phyloP scores from a whole-genome alignment of 1,139 yeast species.

The Blastobotrys proliferans region DNA sequence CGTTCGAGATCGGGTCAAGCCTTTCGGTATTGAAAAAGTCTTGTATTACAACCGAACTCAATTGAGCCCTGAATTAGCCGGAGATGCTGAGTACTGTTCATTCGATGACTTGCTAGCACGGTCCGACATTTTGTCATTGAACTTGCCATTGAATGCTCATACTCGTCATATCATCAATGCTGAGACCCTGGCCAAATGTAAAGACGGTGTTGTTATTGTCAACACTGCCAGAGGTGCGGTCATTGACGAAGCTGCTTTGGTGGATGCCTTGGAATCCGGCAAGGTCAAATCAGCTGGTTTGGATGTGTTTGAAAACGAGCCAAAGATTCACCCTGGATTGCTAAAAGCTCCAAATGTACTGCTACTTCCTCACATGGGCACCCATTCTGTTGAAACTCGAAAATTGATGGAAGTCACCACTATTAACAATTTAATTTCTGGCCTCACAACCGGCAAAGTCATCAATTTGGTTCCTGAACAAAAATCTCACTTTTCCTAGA shows the following conservation, averaged over 20 bases:
- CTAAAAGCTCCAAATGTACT: conserved; percentile 43
- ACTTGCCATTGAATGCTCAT: conserved; percentile 55
- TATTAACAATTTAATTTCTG: conserved; percentile 43
- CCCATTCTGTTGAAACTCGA: conserved; percentile 54
- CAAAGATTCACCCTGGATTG: conserved; percentile 41
- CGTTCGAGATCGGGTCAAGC: conserved; percentile 58
- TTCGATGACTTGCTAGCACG: conserved; percentile 53
- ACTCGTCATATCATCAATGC: conserved; percentile 55
- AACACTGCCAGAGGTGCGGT: conserved; percentile 71
- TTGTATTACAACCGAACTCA: conserved; percentile 61
- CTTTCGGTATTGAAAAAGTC: conserved; percentile 60
- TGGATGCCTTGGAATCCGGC: conserved; percentile 60
- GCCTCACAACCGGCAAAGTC: conserved; percentile 54
- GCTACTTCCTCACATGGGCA: conserved; percentile 66
- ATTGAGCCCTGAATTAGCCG: conserved; percentile 51
- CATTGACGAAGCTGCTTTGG: conserved; percentile 61
- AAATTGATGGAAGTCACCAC: conserved; percentile 55
- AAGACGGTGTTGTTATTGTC: conserved; percentile 62
- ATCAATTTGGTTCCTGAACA: conserved; percentile 43
- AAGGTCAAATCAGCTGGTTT: conserved; percentile 53
- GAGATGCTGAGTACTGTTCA: conserved; percentile 47
- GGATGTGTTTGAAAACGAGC: conserved; percentile 86
- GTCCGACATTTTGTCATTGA: conserved; percentile 58
- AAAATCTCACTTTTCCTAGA: conserved; percentile 1
- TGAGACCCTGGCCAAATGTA: conserved; percentile 53